These are phyloP conservation scores for Tolypocladium guangdongense DNA, from an alignment of 2,329 filamentous ascomycete species.

Conservation along the genomic window DNA sequence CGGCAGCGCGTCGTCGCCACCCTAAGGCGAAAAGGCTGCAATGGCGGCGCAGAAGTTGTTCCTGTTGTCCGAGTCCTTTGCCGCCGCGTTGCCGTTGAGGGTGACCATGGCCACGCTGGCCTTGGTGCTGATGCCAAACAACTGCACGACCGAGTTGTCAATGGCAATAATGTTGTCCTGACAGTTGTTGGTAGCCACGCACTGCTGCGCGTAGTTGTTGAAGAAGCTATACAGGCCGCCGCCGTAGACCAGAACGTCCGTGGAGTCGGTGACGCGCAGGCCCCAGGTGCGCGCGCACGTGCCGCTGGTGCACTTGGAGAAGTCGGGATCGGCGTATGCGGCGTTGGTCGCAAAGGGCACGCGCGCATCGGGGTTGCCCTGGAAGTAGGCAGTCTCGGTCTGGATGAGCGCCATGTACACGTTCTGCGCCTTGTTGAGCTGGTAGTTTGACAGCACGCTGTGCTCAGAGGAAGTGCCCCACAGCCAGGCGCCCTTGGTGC, in stretches of 20 bases:
- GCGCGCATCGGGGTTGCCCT: conserved; percentile 66
- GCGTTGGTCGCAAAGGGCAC: conserved; percentile 51
- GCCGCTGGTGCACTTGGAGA: conserved; percentile 42
- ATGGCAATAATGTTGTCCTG: conserved; percentile 70
- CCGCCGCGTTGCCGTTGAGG: conserved; percentile 42
- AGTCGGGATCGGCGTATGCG: conserved; percentile 57
- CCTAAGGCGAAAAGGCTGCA: conserved; percentile 28
- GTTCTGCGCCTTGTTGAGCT: conserved; percentile 65
- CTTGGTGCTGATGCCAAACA: conserved; percentile 66
- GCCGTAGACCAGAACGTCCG: conserved; percentile 58
- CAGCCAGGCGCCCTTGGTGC: conserved; percentile 63
- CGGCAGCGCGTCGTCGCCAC: conserved; percentile 5
- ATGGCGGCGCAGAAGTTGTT: conserved; percentile 56
- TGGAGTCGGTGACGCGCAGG: conserved; percentile 57
- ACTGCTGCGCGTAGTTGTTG: conserved; percentile 66
- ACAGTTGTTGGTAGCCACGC: conserved; percentile 56
- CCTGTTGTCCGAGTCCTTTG: conserved; percentile 49
- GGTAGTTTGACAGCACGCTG: conserved; percentile 69
- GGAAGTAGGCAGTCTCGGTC: conserved; percentile 82
- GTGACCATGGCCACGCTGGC: conserved; percentile 64
- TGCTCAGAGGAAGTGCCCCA: conserved; percentile 66
- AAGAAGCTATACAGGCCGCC: conserved; percentile 75
- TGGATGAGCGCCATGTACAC: conserved; percentile 79
- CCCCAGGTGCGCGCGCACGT: conserved; percentile 67
- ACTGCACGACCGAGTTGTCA: conserved; percentile 52